Percentiles rank a stretch among this genome's conserved stretches.
Conservation (phyloP, 306 rosid genomes). For the Trichosanthes truncata region DNA sequence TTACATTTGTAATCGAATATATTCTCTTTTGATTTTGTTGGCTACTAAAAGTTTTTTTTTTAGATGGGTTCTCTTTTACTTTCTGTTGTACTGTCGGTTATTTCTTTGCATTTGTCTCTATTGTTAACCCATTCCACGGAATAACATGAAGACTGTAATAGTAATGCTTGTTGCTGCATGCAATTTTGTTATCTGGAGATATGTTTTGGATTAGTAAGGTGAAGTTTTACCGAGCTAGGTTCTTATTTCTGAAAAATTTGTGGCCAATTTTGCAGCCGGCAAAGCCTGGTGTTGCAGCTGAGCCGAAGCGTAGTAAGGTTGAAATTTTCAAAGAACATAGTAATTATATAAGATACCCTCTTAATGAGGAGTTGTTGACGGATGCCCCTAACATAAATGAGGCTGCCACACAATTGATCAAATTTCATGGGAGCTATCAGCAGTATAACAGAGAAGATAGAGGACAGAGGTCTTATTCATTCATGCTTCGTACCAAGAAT, state of each 20-base stretch:
- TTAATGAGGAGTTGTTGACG: conserved; percentile 76
- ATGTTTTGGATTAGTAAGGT: not conserved
- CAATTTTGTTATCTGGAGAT: not conserved
- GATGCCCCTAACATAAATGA: conserved; percentile 86
- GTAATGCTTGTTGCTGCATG: not conserved
- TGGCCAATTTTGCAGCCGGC: conserved; percentile 40
- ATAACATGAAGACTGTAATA: not conserved
- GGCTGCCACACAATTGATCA: conserved; percentile 82
- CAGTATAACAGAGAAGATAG: conserved; percentile 92
- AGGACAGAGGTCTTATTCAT: conserved; percentile 68
- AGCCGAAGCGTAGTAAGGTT: conserved; percentile 87
- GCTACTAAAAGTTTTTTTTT: not conserved
- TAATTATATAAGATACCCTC: conserved; percentile 81
- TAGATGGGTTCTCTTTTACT: not conserved
- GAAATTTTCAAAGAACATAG: conserved; percentile 93
- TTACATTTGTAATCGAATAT: not conserved
- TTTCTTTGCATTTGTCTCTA: not conserved
- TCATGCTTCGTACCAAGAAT: conserved; percentile 95
- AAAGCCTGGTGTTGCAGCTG: conserved; percentile 41
- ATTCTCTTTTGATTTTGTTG: not conserved
- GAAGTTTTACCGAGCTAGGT: not conserved
- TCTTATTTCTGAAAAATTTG: not conserved
- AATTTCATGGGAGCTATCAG: conserved; percentile 96
- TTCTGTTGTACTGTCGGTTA: not conserved
- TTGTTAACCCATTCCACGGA: not conserved